Evolutionary conservation across 1,284 basidiomycete species (phyloP).

Genomic region (Veloboletus limbatus): DNA sequence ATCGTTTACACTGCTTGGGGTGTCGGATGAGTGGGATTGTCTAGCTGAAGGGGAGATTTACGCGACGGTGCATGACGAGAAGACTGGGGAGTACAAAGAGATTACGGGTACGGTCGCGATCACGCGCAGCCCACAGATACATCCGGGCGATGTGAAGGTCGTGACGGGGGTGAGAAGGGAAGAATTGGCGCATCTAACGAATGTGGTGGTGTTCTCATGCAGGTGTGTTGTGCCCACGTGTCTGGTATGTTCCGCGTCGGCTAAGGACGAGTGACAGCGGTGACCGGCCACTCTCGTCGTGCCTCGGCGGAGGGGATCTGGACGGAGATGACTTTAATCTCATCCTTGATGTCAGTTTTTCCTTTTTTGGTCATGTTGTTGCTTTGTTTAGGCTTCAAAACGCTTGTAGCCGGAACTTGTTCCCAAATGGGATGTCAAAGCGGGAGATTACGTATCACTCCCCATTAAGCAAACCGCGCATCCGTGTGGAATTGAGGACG

Average conservation of each 20-base stretch:
- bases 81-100: slow-evolving; percentile 21
- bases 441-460: slow-evolving; percentile 40
- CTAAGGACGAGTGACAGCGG: slow-evolving; percentile 32
- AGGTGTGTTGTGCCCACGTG: slow-evolving; percentile 15
- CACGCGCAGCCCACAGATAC: slow-evolving; percentile 50
- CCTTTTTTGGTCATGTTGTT: slow-evolving; percentile 4
- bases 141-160: slow-evolving; percentile 47
- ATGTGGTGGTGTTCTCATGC: slow-evolving; percentile 43
- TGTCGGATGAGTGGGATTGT: slow-evolving; percentile 46
- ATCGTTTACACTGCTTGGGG: slow-evolving; percentile 47
- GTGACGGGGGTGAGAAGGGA: slow-evolving; percentile 42
- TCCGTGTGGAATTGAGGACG: slow-evolving; percentile 43
- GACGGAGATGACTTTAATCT: slow-evolving; percentile 46
- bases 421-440: slow-evolving; percentile 18
- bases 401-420: slow-evolving; percentile 30
- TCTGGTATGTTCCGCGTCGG: slow-evolving; percentile 1
- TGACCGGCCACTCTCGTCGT: slow-evolving; percentile 41
- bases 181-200: slow-evolving; percentile 36
- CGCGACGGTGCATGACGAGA: slow-evolving; percentile 38
- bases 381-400: slow-evolving; percentile 9
- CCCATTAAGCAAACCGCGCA: slow-evolving; percentile 33
- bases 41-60: slow-evolving; percentile 43
- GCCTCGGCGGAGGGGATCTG: slow-evolving; percentile 47
- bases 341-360: slow-evolving; percentile 36
- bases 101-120: slow-evolving; percentile 43